Conservation (phyloP, 2,329 filamentous ascomycete species). For the Pseudocercospora macadamiae region DNA sequence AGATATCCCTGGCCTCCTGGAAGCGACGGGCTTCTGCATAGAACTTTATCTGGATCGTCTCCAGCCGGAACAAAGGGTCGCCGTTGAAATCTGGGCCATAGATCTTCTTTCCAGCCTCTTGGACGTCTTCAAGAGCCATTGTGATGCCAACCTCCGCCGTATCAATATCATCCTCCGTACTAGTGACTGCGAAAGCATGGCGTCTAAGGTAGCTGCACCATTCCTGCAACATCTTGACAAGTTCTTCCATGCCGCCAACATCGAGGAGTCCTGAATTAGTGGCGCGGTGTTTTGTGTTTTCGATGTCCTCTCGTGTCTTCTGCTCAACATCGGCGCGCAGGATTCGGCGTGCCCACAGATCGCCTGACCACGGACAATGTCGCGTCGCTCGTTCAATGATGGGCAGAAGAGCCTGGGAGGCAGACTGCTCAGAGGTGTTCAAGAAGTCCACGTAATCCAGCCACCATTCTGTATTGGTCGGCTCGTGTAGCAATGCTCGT, state of each 20-base stretch:
- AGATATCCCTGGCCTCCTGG: conserved; percentile 75
- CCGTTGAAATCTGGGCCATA: conserved; percentile 77
- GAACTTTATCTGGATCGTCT: conserved; percentile 91
- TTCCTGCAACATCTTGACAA: conserved; percentile 86
- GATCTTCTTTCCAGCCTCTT: conserved; percentile 73
- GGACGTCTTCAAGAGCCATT: conserved; percentile 82
- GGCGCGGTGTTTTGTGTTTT: conserved; percentile 87
- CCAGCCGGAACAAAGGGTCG: conserved; percentile 86
- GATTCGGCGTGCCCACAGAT: conserved; percentile 87
- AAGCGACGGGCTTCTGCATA: conserved; percentile 79
- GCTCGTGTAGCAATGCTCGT: conserved; percentile 73
- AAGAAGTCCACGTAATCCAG: conserved; percentile 80
- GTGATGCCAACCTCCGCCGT: conserved; percentile 87
- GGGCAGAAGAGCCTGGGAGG: conserved; percentile 57
- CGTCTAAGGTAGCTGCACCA: conserved; percentile 95
- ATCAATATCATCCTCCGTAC: conserved; percentile 78
- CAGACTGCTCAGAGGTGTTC: conserved; percentile 48
- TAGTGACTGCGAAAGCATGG: conserved; percentile 73
- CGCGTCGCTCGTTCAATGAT: conserved; percentile 79
- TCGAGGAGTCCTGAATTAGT: conserved; percentile 85
- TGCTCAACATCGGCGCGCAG: conserved; percentile 79
- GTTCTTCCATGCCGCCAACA: conserved; percentile 80
- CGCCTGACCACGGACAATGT: conserved; percentile 91
- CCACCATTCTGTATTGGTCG: conserved; percentile 76
- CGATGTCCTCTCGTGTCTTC: conserved; percentile 76